Percentiles rank a stretch among this genome's conserved stretches.
Conservation (phyloP, 2,329 filamentous ascomycete species). For the Didymella arachidicola region DNA sequence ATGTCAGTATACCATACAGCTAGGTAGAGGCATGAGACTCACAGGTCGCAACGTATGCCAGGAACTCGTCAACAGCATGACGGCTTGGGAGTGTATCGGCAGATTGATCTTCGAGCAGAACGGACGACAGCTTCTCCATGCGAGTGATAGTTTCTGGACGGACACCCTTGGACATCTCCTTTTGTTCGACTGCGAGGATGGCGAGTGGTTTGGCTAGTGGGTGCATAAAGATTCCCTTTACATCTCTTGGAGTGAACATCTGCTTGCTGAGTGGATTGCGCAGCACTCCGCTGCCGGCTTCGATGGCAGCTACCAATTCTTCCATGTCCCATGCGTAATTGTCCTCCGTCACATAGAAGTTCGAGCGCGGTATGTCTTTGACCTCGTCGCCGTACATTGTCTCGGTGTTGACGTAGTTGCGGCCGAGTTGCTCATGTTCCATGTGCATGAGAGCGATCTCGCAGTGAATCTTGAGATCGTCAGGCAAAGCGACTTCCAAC, state of each 20-base stretch:
- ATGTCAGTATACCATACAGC: not conserved
- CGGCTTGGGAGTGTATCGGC: conserved; percentile 40
- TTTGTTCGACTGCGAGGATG: conserved; percentile 42
- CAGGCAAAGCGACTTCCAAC: conserved; percentile 36
- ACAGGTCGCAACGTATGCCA: conserved; percentile 46
- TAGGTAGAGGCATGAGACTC: conserved; percentile 13
- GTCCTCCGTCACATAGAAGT: conserved; percentile 51
- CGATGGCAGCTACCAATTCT: conserved; percentile 46
- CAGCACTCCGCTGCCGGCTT: conserved; percentile 41
- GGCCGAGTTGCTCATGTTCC: conserved; percentile 45
- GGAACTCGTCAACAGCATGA: conserved; percentile 43
- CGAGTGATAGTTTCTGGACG: conserved; percentile 39
- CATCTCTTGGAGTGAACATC: conserved; percentile 48
- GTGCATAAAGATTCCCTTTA: conserved; percentile 42
- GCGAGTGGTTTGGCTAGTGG: conserved; percentile 36
- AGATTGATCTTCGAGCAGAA: conserved; percentile 41
- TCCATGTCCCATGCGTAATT: conserved; percentile 53
- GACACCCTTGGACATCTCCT: conserved; percentile 45
- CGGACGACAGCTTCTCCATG: conserved; percentile 39
- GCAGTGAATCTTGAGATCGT: conserved; percentile 35
- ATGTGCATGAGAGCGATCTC: conserved; percentile 48
- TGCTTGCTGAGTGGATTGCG: conserved; percentile 46
- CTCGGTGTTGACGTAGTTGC: conserved; percentile 47
- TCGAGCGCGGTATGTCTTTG: conserved; percentile 43
- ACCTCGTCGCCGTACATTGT: conserved; percentile 48